phyloP scores from a whole-genome alignment of 192 early-diverging fungal genomes.

The Umbelopsis ramanniana region DNA sequence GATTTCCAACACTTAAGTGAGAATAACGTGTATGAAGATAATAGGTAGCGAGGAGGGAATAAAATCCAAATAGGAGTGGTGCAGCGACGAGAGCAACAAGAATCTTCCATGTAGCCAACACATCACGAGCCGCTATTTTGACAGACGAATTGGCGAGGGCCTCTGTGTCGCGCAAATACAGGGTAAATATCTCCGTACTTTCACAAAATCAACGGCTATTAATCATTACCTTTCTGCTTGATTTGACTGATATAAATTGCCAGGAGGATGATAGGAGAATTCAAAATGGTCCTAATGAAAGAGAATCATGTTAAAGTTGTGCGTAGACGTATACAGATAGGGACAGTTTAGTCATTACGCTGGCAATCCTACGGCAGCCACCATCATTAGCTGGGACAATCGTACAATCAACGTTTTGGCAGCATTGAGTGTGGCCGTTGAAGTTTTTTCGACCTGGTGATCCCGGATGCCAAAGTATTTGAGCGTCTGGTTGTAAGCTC shows the following conservation, averaged over 20 bases:
- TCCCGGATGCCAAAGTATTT: constrained; percentile 91
- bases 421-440: constrained; percentile 66
- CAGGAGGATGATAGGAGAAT: constrained; percentile 36
- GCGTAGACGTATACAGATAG: background rate
- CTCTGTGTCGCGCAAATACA: constrained; percentile 44
- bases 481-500: constrained; percentile 85
- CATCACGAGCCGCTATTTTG: constrained; percentile 93
- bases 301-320: background rate
- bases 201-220: background rate
- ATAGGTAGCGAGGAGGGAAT: constrained; percentile 57
- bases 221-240: constrained; percentile 38
- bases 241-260: constrained; percentile 30
- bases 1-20: background rate
- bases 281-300: constrained; percentile 49
- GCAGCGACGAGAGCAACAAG: constrained; percentile 74
- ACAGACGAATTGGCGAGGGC: constrained; percentile 88
- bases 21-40: background rate
- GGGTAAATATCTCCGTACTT: background rate
- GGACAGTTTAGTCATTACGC: constrained; percentile 54
- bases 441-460: constrained; percentile 89
- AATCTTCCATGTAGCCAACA: constrained; percentile 96
- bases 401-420: constrained; percentile 70
- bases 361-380: constrained; percentile 80
- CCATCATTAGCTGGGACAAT: constrained; percentile 66
- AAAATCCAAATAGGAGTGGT: constrained; percentile 71